Conservation (phyloP, 1,284 basidiomycete species). For the Phenoliferia sp. region DNA sequence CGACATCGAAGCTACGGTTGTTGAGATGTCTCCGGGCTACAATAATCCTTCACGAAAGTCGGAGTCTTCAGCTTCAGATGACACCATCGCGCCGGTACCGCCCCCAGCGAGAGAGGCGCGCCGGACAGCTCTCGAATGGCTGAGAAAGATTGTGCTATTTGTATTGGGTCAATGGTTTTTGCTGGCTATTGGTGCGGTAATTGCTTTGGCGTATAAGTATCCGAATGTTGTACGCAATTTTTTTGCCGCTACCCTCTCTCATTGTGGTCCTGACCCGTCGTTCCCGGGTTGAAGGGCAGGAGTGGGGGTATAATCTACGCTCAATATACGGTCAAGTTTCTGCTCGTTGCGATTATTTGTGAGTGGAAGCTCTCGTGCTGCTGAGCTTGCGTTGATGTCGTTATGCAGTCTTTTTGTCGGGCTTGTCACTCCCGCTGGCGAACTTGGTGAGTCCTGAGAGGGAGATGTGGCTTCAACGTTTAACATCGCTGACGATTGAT, state of each 20-base stretch:
- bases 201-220: constrained; percentile 30
- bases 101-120: too few relatives aligned
- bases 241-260: neutral
- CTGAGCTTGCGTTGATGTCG: neutral
- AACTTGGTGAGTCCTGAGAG: constrained; percentile 27
- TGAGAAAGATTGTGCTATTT: neutral
- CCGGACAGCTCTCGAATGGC: too few relatives aligned
- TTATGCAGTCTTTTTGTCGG: constrained; percentile 36
- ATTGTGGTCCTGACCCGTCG: neutral
- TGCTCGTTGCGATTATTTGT: constrained; percentile 41
- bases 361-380: neutral
- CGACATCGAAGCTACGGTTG: too few relatives aligned
- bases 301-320: constrained; percentile 8
- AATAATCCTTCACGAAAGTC: too few relatives aligned
- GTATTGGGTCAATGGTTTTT: constrained; percentile 35
- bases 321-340: constrained; percentile 30
- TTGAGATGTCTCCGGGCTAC: too few relatives aligned
- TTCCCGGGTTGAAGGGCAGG: neutral
- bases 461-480: neutral
- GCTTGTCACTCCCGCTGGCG: constrained; percentile 37
- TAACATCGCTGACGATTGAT: neutral
- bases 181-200: constrained; percentile 35
- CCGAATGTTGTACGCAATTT: neutral
- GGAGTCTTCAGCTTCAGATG: too few relatives aligned
- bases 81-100: too few relatives aligned